phyloP scores from a whole-genome alignment of 2,329 filamentous ascomycete genomes.

The Stemphylium lycopersici region DNA sequence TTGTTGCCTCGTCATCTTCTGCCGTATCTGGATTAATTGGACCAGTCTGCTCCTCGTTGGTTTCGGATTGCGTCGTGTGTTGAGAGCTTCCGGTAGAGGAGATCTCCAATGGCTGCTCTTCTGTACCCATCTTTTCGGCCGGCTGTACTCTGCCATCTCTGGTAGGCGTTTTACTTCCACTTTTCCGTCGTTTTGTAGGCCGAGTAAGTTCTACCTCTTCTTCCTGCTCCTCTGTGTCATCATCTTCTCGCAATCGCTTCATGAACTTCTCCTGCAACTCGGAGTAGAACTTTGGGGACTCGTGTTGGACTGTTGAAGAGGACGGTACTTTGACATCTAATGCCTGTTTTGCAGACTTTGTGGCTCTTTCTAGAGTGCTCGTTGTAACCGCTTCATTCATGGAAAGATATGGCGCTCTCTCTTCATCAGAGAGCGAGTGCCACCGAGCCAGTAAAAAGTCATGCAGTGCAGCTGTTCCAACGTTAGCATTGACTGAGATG shows the following conservation, averaged over 20 bases:
- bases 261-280: slow-evolving; percentile 26
- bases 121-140: slow-evolving; percentile 9
- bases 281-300: slow-evolving; percentile 32
- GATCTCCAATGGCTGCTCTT: slow-evolving; percentile 27
- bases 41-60: slow-evolving; percentile 6
- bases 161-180: slow-evolving; percentile 10
- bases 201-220: slow-evolving; percentile 8
- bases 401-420: slow-evolving; percentile 24
- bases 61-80: slow-evolving; percentile 9
- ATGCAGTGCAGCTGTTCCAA: slow-evolving; percentile 23
- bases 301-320: slow-evolving; percentile 30
- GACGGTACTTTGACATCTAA: slow-evolving; percentile 20
- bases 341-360: neutral
- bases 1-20: neutral
- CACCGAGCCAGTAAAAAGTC: slow-evolving; percentile 21
- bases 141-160: neutral
- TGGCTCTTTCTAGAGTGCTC: slow-evolving; percentile 7
- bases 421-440: slow-evolving; percentile 25
- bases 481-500: neutral
- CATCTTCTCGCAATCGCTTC: slow-evolving; percentile 28
- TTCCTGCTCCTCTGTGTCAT: slow-evolving; percentile 7
- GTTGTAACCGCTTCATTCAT: slow-evolving; percentile 17
- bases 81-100: slow-evolving; percentile 26
- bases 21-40: slow-evolving; percentile 1
- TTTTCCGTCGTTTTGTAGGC: slow-evolving; percentile 26